Percentiles rank a stretch among this genome's conserved stretches.
phyloP scores from a whole-genome alignment of 208 protist genomes.

The Porcisia hertigi region DNA sequence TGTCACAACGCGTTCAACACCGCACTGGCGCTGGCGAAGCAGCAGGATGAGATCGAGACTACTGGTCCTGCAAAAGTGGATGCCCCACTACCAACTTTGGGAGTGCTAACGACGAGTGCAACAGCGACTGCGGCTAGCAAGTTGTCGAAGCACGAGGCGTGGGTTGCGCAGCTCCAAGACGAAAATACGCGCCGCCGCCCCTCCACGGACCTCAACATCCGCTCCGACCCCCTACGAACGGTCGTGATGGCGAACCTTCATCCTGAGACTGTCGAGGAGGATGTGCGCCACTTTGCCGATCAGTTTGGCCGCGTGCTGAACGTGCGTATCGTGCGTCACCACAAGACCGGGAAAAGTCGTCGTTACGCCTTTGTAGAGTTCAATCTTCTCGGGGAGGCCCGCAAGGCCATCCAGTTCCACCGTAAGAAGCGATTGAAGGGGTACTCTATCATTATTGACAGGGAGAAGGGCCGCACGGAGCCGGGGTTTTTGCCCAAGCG shows the following conservation, averaged over 20 bases:
- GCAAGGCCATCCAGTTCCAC: slow-evolving; percentile 52
- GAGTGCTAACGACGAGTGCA: background rate
- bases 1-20: slow-evolving; percentile 22
- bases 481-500: slow-evolving; percentile 67
- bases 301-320: slow-evolving; percentile 81
- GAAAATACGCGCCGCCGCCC: slow-evolving; percentile 43
- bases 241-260: slow-evolving; percentile 74
- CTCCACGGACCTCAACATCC: slow-evolving; percentile 63
- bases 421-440: slow-evolving; percentile 70
- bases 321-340: slow-evolving; percentile 64
- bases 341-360: slow-evolving; percentile 58
- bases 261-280: slow-evolving; percentile 67
- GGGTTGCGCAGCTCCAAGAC: slow-evolving; percentile 25
- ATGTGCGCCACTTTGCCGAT: slow-evolving; percentile 79
- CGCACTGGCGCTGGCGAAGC: slow-evolving; percentile 10
- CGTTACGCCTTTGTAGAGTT: slow-evolving; percentile 88
- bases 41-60: background rate
- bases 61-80: background rate
- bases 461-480: slow-evolving; percentile 71
- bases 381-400: slow-evolving; percentile 64
- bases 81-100: background rate
- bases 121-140: background rate
- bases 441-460: slow-evolving; percentile 58
- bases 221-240: slow-evolving; percentile 62
- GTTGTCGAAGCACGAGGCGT: slow-evolving; percentile 19